Percentiles rank a stretch among this genome's conserved stretches.
phyloP scores from a whole-genome alignment of 768 basidiomycete genomes.

The Hirschioporus abietinus region DNA sequence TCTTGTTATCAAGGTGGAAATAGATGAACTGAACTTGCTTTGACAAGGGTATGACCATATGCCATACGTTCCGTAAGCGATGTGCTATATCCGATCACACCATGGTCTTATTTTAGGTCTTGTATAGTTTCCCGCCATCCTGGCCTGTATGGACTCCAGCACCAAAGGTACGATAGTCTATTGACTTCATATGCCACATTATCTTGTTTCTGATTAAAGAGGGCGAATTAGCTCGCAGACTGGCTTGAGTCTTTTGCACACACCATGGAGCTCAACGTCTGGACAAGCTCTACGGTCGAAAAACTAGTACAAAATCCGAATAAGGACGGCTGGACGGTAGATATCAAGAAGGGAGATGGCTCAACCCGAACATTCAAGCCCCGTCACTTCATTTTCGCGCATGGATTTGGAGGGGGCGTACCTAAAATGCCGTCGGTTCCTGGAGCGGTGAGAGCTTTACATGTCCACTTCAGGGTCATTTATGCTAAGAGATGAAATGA shows the following conservation, averaged over 20 bases:
- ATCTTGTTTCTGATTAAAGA: neutral
- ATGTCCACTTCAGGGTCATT: neutral
- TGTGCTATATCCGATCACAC: neutral
- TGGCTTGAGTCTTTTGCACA: constrained; percentile 33
- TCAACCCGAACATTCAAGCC: constrained; percentile 28
- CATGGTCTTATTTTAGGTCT: neutral
- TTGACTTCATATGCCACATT: neutral
- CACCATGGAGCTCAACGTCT: constrained; percentile 36
- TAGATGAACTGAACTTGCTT: constrained; percentile 8
- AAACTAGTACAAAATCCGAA: neutral
- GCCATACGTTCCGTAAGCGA: constrained; percentile 19
- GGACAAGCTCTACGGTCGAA: constrained; percentile 27
- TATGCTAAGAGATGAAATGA: constrained; percentile 4
- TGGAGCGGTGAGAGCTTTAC: constrained; percentile 19
- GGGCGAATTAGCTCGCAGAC: constrained; percentile 21
- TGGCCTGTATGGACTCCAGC: constrained; percentile 21
- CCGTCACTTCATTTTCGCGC: constrained; percentile 33
- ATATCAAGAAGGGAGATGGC: constrained; percentile 29
- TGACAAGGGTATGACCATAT: constrained; percentile 39
- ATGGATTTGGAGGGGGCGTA: constrained; percentile 34
- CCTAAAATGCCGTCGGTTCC: constrained; percentile 31
- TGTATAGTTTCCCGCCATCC: constrained; percentile 21
- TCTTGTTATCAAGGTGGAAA: neutral
- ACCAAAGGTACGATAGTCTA: constrained; percentile 15
- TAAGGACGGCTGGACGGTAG: constrained; percentile 22